phyloP scores from a whole-genome alignment of 2,329 filamentous ascomycete genomes.

The Aspergillus costaricaensis region DNA sequence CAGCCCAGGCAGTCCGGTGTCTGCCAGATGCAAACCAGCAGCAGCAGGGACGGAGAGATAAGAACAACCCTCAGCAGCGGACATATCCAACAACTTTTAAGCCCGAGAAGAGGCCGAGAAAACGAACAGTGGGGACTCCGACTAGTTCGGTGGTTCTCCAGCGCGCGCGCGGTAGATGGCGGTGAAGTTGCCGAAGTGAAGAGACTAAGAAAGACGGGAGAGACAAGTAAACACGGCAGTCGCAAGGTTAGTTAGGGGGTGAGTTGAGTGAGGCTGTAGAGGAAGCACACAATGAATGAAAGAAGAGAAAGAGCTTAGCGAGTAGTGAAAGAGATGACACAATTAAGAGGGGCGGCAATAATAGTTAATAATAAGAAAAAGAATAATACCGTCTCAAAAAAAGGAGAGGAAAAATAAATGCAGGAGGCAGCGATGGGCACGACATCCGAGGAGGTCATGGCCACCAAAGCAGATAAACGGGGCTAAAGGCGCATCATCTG shows the following conservation, averaged over 20 bases:
- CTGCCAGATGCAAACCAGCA: neutral
- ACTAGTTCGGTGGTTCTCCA: neutral
- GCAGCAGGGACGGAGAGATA: neutral
- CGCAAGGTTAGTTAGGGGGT: neutral
- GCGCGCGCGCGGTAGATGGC: neutral
- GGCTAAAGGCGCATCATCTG: conserved; percentile 6
- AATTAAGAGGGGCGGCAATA: too few relatives aligned
- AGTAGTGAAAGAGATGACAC: too few relatives aligned
- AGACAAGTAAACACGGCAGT: neutral
- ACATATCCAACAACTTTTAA: conserved; percentile 5
- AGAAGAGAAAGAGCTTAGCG: too few relatives aligned
- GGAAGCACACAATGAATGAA: neutral
- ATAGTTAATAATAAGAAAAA: too few relatives aligned
- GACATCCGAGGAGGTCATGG: conserved; percentile 1
- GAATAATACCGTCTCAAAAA: neutral
- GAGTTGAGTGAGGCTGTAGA: neutral
- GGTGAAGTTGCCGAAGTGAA: conserved; percentile 2
- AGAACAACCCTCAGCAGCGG: neutral
- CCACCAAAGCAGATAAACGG: neutral
- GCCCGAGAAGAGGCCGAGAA: neutral
- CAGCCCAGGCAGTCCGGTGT: neutral
- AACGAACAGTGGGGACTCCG: conserved; percentile 1
- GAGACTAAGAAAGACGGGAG: neutral
- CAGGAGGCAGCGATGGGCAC: conserved; percentile 1
- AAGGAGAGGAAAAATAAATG: neutral